Percentiles rank a stretch among this genome's conserved stretches.
Evolutionary conservation across 371 early-diverging fungal species (phyloP).

Genomic region (Fennellomyces sp.): DNA sequence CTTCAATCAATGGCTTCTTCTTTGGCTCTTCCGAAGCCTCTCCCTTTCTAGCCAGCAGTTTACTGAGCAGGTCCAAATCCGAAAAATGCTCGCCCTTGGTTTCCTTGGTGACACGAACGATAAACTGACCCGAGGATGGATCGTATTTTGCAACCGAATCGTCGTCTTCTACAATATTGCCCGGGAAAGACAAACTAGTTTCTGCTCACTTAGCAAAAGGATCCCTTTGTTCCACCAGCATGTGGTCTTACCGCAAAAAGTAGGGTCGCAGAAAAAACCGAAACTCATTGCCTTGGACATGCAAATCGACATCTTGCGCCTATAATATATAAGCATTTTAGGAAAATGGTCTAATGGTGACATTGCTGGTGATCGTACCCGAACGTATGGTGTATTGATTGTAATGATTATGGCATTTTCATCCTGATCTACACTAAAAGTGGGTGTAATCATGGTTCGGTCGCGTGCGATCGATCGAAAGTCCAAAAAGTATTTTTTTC

Average conservation of each 20-base stretch:
- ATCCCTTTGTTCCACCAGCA: not conserved
- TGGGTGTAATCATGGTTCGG: conserved; percentile 87
- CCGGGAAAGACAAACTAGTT: conserved; percentile 82
- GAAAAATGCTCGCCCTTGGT: conserved; percentile 78
- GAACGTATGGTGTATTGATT: conserved; percentile 84
- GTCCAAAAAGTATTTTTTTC: no score
- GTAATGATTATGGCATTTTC: conserved; percentile 69
- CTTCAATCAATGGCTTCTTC: conserved; percentile 68
- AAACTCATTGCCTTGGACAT: conserved; percentile 76
- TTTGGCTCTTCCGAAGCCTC: conserved; percentile 34
- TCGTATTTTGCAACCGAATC: conserved; percentile 81
- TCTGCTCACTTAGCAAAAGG: conserved; percentile 16
- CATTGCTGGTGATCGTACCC: conserved; percentile 47
- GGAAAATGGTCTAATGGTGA: not conserved
- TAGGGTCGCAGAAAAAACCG: conserved; percentile 82
- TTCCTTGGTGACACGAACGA: conserved; percentile 78
- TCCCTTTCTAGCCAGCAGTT: conserved; percentile 71
- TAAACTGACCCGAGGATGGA: conserved; percentile 76
- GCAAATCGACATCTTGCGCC: conserved; percentile 86
- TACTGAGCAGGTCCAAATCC: conserved; percentile 88
- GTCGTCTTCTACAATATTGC: conserved; percentile 86
- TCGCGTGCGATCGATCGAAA: not conserved
- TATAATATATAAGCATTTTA: conserved; percentile 18
- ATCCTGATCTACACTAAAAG: conserved; percentile 83
- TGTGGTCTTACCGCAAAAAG: conserved; percentile 70